Evolutionary conservation across 352 stramenopile species (phyloP).

Genomic region (Phytopythium chamaehyphon): DNA sequence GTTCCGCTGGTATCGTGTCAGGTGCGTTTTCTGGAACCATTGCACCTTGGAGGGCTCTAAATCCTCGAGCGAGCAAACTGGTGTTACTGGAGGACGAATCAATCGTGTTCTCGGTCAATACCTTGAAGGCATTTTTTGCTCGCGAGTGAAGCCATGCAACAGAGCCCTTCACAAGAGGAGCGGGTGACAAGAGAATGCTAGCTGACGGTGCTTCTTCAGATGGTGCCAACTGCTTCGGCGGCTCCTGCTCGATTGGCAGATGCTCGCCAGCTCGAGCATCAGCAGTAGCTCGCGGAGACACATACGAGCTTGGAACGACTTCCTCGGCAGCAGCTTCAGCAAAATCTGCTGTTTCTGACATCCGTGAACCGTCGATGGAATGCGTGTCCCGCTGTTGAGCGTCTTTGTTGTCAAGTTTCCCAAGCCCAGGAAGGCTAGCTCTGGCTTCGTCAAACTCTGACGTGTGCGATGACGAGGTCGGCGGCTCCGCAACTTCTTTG

Average conservation of each 20-base stretch:
- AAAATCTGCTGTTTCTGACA: not conserved
- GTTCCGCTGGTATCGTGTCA: not conserved
- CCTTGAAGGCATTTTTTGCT: conserved; percentile 1
- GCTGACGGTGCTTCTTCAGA: not conserved
- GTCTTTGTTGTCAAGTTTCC: not conserved
- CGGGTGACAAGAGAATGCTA: not conserved
- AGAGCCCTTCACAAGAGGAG: not conserved
- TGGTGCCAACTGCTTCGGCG: too few species aligned
- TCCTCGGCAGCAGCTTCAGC: conserved; percentile 6
- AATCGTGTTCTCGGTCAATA: conserved; percentile 1
- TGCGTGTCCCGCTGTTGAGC: not conserved
- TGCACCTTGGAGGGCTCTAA: conserved; percentile 1
- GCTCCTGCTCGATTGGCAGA: not conserved
- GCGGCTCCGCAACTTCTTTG: conserved; percentile 2
- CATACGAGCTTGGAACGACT: conserved; percentile 4
- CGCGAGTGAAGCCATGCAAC: conserved; percentile 6
- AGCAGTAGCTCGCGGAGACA: not conserved
- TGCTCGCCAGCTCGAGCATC: not conserved
- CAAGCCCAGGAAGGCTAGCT: not conserved
- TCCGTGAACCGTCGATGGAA: not conserved
- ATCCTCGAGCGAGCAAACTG: conserved; percentile 4
- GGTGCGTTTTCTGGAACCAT: conserved; percentile 1
- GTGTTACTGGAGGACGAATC: not conserved
- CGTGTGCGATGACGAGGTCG: too few species aligned
- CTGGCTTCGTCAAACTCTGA: conserved; percentile 26